phyloP scores from a whole-genome alignment of 495 filamentous ascomycete genomes.

The Aspergillus affinis region DNA sequence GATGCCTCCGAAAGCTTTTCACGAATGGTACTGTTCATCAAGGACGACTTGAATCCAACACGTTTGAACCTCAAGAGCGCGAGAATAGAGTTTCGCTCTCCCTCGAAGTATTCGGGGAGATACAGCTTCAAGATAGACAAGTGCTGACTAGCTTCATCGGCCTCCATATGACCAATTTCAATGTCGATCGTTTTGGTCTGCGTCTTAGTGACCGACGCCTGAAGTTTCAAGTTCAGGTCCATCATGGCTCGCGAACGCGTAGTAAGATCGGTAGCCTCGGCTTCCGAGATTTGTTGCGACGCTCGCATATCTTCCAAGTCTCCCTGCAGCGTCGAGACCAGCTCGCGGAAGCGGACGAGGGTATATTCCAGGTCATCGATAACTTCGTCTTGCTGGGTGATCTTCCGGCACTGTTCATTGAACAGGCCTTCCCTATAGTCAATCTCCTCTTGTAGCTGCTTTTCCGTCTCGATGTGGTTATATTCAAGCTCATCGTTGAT shows the following conservation, averaged over 20 bases:
- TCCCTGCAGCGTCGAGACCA: slow-evolving; percentile 80
- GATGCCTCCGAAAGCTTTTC: slow-evolving; percentile 63
- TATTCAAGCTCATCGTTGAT: slow-evolving; percentile 91
- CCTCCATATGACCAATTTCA: slow-evolving; percentile 82
- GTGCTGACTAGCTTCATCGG: slow-evolving; percentile 85
- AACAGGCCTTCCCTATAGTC: slow-evolving; percentile 78
- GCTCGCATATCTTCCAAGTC: slow-evolving; percentile 90
- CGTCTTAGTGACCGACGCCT: slow-evolving; percentile 81
- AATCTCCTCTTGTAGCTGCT: slow-evolving; percentile 90
- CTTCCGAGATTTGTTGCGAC: slow-evolving; percentile 86
- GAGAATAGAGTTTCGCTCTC: slow-evolving; percentile 77
- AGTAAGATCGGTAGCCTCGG: slow-evolving; percentile 82
- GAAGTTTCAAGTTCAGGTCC: slow-evolving; percentile 92
- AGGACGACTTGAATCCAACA: slow-evolving; percentile 80
- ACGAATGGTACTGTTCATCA: slow-evolving; percentile 77
- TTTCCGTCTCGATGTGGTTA: slow-evolving; percentile 88
- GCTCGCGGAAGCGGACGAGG: slow-evolving; percentile 78
- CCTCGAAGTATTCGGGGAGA: slow-evolving; percentile 81
- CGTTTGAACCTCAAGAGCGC: slow-evolving; percentile 85
- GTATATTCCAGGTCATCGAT: slow-evolving; percentile 90
- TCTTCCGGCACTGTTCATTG: slow-evolving; percentile 68
- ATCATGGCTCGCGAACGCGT: slow-evolving; percentile 88
- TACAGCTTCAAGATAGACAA: slow-evolving; percentile 84
- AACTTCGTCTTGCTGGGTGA: slow-evolving; percentile 63
- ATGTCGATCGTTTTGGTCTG: slow-evolving; percentile 92